phyloP scores from a whole-genome alignment of 2,329 filamentous ascomycete species.

The Tolypocladium ovalisporum region DNA sequence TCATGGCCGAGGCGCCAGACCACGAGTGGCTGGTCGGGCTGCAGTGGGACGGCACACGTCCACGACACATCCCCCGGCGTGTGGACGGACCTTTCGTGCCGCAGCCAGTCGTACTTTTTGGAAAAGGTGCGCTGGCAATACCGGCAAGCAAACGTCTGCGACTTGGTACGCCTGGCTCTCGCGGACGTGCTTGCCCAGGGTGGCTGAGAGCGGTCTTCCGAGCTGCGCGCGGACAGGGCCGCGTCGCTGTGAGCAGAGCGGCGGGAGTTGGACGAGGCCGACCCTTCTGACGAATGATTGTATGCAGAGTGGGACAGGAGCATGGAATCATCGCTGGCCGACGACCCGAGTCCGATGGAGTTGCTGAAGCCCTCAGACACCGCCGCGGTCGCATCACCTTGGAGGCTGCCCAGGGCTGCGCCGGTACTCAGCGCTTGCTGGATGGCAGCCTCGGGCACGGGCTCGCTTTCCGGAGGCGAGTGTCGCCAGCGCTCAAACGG shows the following conservation, averaged over 20 bases:
- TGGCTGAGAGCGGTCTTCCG: background rate
- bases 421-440: constrained; percentile 16
- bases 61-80: constrained; percentile 29
- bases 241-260: constrained; percentile 6
- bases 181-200: constrained; percentile 6
- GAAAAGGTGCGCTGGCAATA: constrained; percentile 26
- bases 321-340: constrained; percentile 17
- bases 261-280: constrained; percentile 5
- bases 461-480: constrained; percentile 34
- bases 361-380: constrained; percentile 5
- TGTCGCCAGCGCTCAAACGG: constrained; percentile 32
- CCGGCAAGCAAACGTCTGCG: constrained; percentile 22
- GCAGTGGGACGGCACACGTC: constrained; percentile 35
- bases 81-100: constrained; percentile 41
- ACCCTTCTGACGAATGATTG: constrained; percentile 9
- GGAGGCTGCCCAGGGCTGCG: background rate
- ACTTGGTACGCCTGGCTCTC: constrained; percentile 5
- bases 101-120: constrained; percentile 29
- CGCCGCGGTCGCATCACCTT: background rate
- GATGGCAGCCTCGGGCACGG: constrained; percentile 26
- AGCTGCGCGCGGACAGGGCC: constrained; percentile 1
- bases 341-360: constrained; percentile 18
- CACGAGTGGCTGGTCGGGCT: constrained; percentile 25
- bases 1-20: constrained; percentile 37
- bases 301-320: constrained; percentile 10